Evolutionary conservation across 2,329 filamentous ascomycete genomes (phyloP), one percentile per base, ranked within the genome.

Genomic region (Colletotrichum musae): DNA sequence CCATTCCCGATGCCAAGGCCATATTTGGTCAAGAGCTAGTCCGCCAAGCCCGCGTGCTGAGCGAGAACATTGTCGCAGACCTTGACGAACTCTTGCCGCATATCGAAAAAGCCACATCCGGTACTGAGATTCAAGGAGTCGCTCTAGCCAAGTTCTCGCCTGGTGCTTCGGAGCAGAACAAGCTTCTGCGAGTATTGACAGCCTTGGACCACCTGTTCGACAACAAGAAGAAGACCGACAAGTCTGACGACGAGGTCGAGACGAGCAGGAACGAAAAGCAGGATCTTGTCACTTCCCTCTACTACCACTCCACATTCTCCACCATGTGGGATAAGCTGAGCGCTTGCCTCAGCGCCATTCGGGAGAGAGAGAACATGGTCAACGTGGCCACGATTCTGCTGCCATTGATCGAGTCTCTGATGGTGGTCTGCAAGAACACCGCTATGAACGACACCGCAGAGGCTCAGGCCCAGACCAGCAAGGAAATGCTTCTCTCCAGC

Each of bases 341-440:
- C 78, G 91, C 93, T 45, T 98, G 95, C 78, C 86, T 99, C 63
- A 91, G 89, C 66, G 92, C 94, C 9, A 98, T 99, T 74, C 93
- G 94, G 59, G 90, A 97, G 80, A 93, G 95, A 66, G 95, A 97
- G 78, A 97, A 94, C 78, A 96, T 98, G 91, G 90, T 98, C 77
- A 98, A 97, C 76, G 95, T 99, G 65, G 97, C 96, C 36, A 98
- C 95, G 0, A 98, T 98, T 72, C 87, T 99, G 28, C 85, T 98
- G 43, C 96, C 96, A 36, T 85, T 99, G 36, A 98, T 99, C 70
- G 96, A 99, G 80, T 94, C 95, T 6, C 86, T 99, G 71, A 99
- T 99, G 96, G 96, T 99, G 61, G 95, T 99, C 32, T 99, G 97
- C 88, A 99, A 98, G 85, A 98, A 98, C 80, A 97, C 94, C 9